phyloP scores from a whole-genome alignment of 805 yeast species.

The Monosporozyma servazzii region DNA sequence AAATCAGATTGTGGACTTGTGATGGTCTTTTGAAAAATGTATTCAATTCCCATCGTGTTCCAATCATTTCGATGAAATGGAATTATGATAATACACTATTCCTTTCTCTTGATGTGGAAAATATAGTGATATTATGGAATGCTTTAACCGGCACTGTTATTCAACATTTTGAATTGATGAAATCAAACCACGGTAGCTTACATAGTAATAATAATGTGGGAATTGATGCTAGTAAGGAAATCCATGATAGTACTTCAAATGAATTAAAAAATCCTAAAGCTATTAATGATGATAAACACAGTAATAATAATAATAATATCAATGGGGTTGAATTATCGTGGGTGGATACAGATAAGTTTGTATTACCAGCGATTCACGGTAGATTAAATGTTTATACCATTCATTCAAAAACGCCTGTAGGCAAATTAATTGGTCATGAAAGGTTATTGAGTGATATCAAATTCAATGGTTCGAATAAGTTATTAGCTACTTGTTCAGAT shows the following conservation, averaged over 20 bases:
- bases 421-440: slow-evolving; percentile 55
- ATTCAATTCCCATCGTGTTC: slow-evolving; percentile 42
- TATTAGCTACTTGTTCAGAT: slow-evolving; percentile 69
- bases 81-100: slow-evolving; percentile 44
- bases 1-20: slow-evolving; percentile 66
- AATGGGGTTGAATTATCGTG: slow-evolving; percentile 54
- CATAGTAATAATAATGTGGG: not conserved
- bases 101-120: slow-evolving; percentile 50
- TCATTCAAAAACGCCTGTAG: slow-evolving; percentile 39
- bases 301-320: slow-evolving; percentile 5
- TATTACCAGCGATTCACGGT: slow-evolving; percentile 53
- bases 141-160: slow-evolving; percentile 41
- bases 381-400: slow-evolving; percentile 48
- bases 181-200: slow-evolving; percentile 4
- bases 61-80: slow-evolving; percentile 56
- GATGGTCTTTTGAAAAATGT: slow-evolving; percentile 58
- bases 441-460: slow-evolving; percentile 46
- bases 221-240: slow-evolving; percentile 35
- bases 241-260: slow-evolving; percentile 37
- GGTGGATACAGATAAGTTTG: slow-evolving; percentile 62
- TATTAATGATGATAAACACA: not conserved
- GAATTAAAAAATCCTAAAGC: slow-evolving; percentile 5
- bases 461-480: slow-evolving; percentile 43
- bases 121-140: slow-evolving; percentile 58
- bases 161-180: slow-evolving; percentile 36